A percentile compares a stretch with the other conserved stretches of the same genome.
These are phyloP conservation scores for Oryza glaberrima DNA, from an alignment of 176 grass and related monocot genomes.

Conservation along the genomic window DNA sequence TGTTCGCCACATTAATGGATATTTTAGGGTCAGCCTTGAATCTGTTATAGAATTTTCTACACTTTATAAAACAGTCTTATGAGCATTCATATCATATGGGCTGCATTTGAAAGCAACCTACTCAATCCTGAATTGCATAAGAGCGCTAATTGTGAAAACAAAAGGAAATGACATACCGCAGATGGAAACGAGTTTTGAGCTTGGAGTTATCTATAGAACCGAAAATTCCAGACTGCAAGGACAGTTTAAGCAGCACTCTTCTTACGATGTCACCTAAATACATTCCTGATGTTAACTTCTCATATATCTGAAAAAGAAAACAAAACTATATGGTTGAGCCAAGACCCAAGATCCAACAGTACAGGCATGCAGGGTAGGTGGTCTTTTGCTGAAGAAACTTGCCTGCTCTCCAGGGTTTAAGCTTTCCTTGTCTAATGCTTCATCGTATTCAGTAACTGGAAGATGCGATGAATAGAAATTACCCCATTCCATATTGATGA, in stretches of 20 bases:
- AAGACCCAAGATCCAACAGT: slow-evolving; percentile 18
- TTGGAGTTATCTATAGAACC: slow-evolving; percentile 59
- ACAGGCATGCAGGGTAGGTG: background rate
- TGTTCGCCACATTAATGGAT: slow-evolving; percentile 11
- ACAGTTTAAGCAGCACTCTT: slow-evolving; percentile 73
- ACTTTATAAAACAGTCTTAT: background rate
- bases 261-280: slow-evolving; percentile 87
- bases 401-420: slow-evolving; percentile 90
- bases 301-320: slow-evolving; percentile 80
- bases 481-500: slow-evolving; percentile 98
- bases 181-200: slow-evolving; percentile 62
- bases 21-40: background rate
- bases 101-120: background rate
- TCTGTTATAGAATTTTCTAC: background rate
- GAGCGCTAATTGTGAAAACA: background rate
- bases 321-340: slow-evolving; percentile 13
- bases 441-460: slow-evolving; percentile 73
- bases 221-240: slow-evolving; percentile 53
- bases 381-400: slow-evolving; percentile 4
- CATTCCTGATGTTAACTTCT: slow-evolving; percentile 89
- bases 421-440: slow-evolving; percentile 71
- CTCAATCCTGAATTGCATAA: slow-evolving; percentile 12
- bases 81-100: no score
- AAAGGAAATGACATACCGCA: slow-evolving; percentile 45
- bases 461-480: slow-evolving; percentile 68